phyloP scores from a whole-genome alignment of 208 protist genomes.

The Leptomonas pyrrhocoris region DNA sequence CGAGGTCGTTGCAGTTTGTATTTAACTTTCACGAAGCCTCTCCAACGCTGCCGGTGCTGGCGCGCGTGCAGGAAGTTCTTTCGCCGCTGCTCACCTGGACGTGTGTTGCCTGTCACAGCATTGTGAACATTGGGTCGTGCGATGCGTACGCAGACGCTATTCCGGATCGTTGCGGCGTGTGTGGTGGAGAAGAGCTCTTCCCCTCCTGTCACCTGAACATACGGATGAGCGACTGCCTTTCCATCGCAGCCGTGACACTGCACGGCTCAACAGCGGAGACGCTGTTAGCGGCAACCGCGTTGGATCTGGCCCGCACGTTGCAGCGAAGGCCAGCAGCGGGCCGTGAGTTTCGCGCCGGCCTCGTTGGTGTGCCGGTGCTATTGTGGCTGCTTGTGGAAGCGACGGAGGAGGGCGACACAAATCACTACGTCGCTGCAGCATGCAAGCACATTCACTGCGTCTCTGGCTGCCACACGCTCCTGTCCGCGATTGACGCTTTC shows the following conservation, averaged over 20 bases:
- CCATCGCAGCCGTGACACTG: conserved; percentile 21
- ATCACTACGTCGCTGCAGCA: conserved; percentile 28
- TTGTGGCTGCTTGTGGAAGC: conserved; percentile 43
- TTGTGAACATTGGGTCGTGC: background rate
- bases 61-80: conserved; percentile 20
- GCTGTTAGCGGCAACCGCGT: conserved; percentile 34
- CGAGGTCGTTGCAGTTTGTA: conserved; percentile 18
- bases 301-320: conserved; percentile 12
- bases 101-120: conserved; percentile 14
- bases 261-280: conserved; percentile 36
- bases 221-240: conserved; percentile 52
- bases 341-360: conserved; percentile 1
- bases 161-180: conserved; percentile 24
- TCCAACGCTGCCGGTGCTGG: conserved; percentile 31
- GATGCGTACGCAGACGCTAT: conserved; percentile 3
- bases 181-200: conserved; percentile 22
- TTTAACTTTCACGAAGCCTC: conserved; percentile 23
- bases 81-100: conserved; percentile 16
- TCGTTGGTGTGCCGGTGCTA: conserved; percentile 56
- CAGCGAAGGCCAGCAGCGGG: background rate
- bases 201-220: conserved; percentile 32
- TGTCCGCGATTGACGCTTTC: conserved; percentile 39
- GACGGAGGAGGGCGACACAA: background rate
- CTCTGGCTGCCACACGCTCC: conserved; percentile 32
- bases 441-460: conserved; percentile 54